Evolutionary conservation across 805 yeast species (phyloP).

Genomic region (Teunomyces barrocoloradensis): DNA sequence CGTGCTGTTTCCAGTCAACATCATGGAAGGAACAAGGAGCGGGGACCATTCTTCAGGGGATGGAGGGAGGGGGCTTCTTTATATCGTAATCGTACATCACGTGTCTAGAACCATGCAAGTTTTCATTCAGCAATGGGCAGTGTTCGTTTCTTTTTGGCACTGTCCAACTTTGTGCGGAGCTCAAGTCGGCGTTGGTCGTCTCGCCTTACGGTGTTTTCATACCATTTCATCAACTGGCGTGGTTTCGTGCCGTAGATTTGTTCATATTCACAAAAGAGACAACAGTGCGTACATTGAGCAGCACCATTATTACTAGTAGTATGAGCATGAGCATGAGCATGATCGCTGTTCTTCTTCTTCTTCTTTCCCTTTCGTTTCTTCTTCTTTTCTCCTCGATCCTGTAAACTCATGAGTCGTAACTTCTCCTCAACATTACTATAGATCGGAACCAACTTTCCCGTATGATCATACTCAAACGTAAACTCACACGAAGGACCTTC

Average conservation of each 20-base stretch:
- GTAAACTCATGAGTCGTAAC: constrained; percentile 31
- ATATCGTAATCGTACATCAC: neutral
- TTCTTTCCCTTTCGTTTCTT: constrained; percentile 15
- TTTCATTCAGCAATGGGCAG: neutral
- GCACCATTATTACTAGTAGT: no score
- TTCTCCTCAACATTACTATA: constrained; percentile 39
- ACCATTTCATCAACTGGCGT: constrained; percentile 49
- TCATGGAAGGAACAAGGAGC: constrained; percentile 7
- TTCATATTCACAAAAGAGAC: constrained; percentile 54
- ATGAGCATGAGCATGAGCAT: no score
- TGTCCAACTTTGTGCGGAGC: constrained; percentile 36
- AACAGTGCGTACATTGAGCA: constrained; percentile 19
- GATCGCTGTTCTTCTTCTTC: constrained; percentile 18
- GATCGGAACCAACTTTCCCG: constrained; percentile 41
- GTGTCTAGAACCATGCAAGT: neutral
- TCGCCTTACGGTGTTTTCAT: constrained; percentile 32
- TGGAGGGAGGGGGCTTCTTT: no score
- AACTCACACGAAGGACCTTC: constrained; percentile 44
- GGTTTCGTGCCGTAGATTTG: constrained; percentile 51
- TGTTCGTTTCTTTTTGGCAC: neutral
- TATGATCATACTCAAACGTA: constrained; percentile 43
- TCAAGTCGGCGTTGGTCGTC: constrained; percentile 31
- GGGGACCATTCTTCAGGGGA: constrained; percentile 21
- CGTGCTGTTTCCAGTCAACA: constrained; percentile 16
- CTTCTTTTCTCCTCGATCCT: constrained; percentile 11